Conservation (phyloP, 208 protist genomes). For the Trypanosoma melophagium region DNA sequence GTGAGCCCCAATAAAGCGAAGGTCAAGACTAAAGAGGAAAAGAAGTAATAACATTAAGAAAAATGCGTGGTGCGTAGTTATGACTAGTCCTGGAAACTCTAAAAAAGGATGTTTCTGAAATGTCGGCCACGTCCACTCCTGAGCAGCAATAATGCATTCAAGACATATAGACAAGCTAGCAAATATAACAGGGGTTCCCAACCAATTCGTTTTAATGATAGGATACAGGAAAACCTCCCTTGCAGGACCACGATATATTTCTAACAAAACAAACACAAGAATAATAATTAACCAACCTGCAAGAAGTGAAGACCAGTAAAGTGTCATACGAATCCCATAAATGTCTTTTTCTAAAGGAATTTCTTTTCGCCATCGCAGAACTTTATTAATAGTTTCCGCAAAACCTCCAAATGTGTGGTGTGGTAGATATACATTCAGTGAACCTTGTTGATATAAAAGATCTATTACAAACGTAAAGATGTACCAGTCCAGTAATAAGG, state of each 20-base stretch:
- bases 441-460: slow-evolving; percentile 49
- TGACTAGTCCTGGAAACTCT: slow-evolving; percentile 32
- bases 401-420: slow-evolving; percentile 41
- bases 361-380: background rate
- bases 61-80: slow-evolving; percentile 32
- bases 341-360: slow-evolving; percentile 6
- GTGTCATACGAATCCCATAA: slow-evolving; percentile 1
- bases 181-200: slow-evolving; percentile 18
- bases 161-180: slow-evolving; percentile 27
- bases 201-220: slow-evolving; percentile 7
- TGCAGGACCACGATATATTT: slow-evolving; percentile 5
- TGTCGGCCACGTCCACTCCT: slow-evolving; percentile 54
- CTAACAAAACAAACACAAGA: slow-evolving; percentile 27
- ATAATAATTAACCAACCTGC: slow-evolving; percentile 33
- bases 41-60: slow-evolving; percentile 37
- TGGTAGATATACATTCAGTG: slow-evolving; percentile 37
- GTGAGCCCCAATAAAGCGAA: slow-evolving; percentile 35
- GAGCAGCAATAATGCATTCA: slow-evolving; percentile 35
- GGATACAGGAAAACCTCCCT: slow-evolving; percentile 8
- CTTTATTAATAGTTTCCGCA: slow-evolving; percentile 20
- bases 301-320: slow-evolving; percentile 39
- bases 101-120: slow-evolving; percentile 37
- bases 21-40: slow-evolving; percentile 21
- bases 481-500: slow-evolving; percentile 39
- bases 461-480: slow-evolving; percentile 38